A percentile compares a stretch with the other conserved stretches of the same genome.
phyloP scores from a whole-genome alignment of 1,284 basidiomycete species.

The Trichosporon asahii region DNA sequence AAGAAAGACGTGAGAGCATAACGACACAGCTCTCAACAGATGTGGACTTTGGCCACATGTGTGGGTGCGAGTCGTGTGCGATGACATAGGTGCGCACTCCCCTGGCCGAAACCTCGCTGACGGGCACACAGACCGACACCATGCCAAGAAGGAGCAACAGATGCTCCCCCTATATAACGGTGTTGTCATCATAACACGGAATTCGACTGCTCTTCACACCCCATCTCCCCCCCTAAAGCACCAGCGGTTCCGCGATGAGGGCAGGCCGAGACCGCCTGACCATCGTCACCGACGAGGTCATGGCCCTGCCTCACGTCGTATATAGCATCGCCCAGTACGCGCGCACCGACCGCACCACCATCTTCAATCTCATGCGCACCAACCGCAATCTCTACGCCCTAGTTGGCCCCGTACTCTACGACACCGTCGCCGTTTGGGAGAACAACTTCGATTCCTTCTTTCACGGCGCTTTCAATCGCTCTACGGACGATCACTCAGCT shows the following conservation, averaged over 20 bases:
- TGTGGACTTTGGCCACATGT: neutral
- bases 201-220: no score
- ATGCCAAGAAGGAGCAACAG: no score
- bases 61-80: neutral
- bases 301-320: neutral
- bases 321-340: neutral
- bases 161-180: no score
- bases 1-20: neutral
- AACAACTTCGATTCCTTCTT: neutral
- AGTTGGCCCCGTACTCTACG: constrained; percentile 15
- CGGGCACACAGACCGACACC: no score
- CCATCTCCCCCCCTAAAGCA: neutral
- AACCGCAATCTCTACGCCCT: constrained; percentile 15
- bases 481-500: neutral
- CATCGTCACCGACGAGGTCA: neutral
- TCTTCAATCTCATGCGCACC: constrained; percentile 20
- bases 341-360: neutral
- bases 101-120: no score
- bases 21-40: neutral
- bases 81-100: no score
- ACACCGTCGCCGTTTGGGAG: constrained; percentile 13
- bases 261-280: no score
- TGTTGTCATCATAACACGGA: no score
- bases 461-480: neutral
- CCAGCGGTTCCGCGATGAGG: neutral